Percentiles rank a stretch among this genome's conserved stretches.
Evolutionary conservation across 371 early-diverging fungal species (phyloP).

Genomic region (Rhizomucor pusillus): DNA sequence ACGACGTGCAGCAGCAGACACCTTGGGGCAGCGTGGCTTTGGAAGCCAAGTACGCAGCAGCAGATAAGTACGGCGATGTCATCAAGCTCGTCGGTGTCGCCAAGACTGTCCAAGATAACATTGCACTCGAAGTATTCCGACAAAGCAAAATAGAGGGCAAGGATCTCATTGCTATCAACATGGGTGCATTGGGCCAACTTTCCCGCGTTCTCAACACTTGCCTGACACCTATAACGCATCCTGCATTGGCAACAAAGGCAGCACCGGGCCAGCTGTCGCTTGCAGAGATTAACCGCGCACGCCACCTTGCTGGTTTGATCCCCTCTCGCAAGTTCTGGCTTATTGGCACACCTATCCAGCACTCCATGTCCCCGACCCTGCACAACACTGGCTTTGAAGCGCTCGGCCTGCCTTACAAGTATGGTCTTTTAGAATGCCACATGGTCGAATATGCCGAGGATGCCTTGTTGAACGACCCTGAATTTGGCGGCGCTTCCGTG

Average conservation of each 20-base stretch:
- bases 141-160: conserved; percentile 33
- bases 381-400: conserved; percentile 90
- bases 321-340: conserved; percentile 74
- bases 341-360: conserved; percentile 89
- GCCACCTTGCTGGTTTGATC: conserved; percentile 69
- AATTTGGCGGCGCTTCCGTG: conserved; percentile 93
- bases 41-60: conserved; percentile 53
- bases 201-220: conserved; percentile 84
- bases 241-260: conserved; percentile 72
- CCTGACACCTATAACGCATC: conserved; percentile 93
- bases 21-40: conserved; percentile 65
- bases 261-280: conserved; percentile 96
- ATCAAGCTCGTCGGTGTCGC: conserved; percentile 91
- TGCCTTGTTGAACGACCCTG: conserved; percentile 48
- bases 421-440: conserved; percentile 73
- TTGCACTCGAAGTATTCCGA: conserved; percentile 67
- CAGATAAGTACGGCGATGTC: conserved; percentile 70
- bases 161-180: conserved; percentile 91
- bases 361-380: conserved; percentile 88
- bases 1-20: conserved; percentile 69
- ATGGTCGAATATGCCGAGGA: conserved; percentile 62
- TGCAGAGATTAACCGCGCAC: conserved; percentile 72
- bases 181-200: conserved; percentile 87
- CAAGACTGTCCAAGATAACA: conserved; percentile 72
- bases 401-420: conserved; percentile 82